Conservation (phyloP, 176 grass and related monocot species). For the Aegilops longissima region DNA sequence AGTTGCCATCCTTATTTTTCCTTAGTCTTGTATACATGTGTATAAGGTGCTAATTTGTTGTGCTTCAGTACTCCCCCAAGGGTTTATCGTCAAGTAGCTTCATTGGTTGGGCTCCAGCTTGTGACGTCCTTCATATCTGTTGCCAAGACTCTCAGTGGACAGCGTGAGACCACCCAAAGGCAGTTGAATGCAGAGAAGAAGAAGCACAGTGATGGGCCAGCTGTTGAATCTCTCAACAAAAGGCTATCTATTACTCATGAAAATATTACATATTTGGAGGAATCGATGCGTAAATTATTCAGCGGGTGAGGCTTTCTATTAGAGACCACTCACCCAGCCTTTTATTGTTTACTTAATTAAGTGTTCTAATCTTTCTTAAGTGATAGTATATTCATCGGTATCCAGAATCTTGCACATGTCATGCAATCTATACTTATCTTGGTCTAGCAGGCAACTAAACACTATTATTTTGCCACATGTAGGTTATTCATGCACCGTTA, state of each 20-base stretch:
- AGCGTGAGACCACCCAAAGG: constrained; percentile 93
- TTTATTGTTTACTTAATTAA: background rate
- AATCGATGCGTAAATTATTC: constrained; percentile 95
- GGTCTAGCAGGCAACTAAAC: background rate
- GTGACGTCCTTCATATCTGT: constrained; percentile 93
- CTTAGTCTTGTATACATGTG: constrained; percentile 10
- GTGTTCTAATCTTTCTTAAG: background rate
- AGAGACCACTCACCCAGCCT: background rate
- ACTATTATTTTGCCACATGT: constrained; percentile 10
- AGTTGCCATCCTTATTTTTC: background rate
- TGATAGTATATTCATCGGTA: background rate
- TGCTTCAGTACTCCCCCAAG: constrained; percentile 86
- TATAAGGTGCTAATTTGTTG: constrained; percentile 28
- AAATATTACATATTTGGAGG: constrained; percentile 79
- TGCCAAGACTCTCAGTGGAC: constrained; percentile 81
- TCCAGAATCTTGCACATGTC: background rate
- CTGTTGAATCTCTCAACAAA: constrained; percentile 91
- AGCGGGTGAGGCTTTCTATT: constrained; percentile 60
- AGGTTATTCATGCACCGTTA: constrained; percentile 99
- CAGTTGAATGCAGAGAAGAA: constrained; percentile 96
- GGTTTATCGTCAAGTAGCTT: constrained; percentile 85
- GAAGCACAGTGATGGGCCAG: constrained; percentile 75
- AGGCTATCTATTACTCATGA: constrained; percentile 78
- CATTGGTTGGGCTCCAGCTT: constrained; percentile 89
- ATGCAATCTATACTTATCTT: background rate